Evolutionary conservation across 768 basidiomycete genomes (phyloP).

Genomic region (Scleroderma citrinum): DNA sequence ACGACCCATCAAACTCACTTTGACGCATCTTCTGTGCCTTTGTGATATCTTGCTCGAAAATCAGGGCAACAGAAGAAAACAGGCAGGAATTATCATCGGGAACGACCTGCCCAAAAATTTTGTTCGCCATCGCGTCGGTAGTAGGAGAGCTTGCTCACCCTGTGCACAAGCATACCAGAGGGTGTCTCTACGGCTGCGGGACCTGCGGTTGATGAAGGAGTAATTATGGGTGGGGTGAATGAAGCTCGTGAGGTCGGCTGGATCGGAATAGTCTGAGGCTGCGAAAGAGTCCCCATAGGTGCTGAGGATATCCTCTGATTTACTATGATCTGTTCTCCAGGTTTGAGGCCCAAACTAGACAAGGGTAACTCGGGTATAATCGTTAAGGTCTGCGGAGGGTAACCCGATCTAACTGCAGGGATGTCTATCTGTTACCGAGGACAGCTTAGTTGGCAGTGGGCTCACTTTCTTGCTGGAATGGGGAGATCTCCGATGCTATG

Average conservation of each 20-base stretch:
- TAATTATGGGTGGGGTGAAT: constrained; percentile 11
- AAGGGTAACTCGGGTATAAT: constrained; percentile 70
- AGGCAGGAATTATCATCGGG: constrained; percentile 98
- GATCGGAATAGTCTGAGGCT: constrained; percentile 5
- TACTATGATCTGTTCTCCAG: constrained; percentile 87
- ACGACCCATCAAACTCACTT: constrained; percentile 39
- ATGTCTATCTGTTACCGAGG: background rate
- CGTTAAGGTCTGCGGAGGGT: constrained; percentile 73
- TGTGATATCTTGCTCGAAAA: constrained; percentile 79
- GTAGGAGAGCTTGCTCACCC: constrained; percentile 35
- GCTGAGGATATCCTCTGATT: constrained; percentile 31
- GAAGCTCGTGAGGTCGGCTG: constrained; percentile 8
- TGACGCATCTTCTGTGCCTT: constrained; percentile 67
- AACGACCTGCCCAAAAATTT: constrained; percentile 49
- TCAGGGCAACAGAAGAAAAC: constrained; percentile 79
- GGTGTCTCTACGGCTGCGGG: constrained; percentile 57
- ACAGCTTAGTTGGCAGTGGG: constrained; percentile 6
- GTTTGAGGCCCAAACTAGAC: constrained; percentile 66
- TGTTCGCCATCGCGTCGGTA: constrained; percentile 6
- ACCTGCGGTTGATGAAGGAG: constrained; percentile 25
- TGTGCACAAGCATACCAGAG: constrained; percentile 66
- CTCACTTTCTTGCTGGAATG: constrained; percentile 75
- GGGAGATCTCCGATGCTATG: constrained; percentile 58
- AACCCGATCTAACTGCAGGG: constrained; percentile 68
- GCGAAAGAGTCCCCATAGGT: constrained; percentile 5